Conservation (phyloP, 129 eudicot genomes). For the carrot (Daucus carota) region DNA sequence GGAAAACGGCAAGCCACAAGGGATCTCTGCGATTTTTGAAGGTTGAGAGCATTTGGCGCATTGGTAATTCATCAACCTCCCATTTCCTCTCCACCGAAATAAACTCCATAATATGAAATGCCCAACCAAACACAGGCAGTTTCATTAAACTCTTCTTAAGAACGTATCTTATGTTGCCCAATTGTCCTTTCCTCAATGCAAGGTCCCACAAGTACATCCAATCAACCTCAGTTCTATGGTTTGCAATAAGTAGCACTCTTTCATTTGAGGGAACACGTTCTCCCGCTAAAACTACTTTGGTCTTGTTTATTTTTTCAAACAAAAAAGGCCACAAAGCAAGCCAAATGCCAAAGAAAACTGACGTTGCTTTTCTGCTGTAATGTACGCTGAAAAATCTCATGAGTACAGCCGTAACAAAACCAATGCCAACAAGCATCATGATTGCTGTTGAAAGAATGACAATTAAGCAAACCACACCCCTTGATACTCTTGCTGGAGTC, state of each 20-base stretch:
- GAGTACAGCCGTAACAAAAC: constrained; percentile 50
- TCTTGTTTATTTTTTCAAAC: constrained; percentile 79
- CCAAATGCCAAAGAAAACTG: constrained; percentile 75
- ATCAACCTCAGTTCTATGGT: constrained; percentile 90
- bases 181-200: constrained; percentile 69
- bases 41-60: constrained; percentile 65
- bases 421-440: constrained; percentile 53
- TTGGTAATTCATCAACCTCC: constrained; percentile 56
- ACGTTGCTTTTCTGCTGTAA: constrained; percentile 63
- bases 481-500: constrained; percentile 39
- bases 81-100: constrained; percentile 77
- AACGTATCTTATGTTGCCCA: constrained; percentile 70
- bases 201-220: constrained; percentile 99
- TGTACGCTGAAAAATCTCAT: constrained; percentile 65
- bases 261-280: constrained; percentile 51
- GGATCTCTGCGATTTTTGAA: constrained; percentile 57
- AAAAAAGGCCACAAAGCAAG: constrained; percentile 86
- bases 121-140: constrained; percentile 90
- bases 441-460: constrained; percentile 66
- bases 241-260: constrained; percentile 65
- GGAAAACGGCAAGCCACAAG: constrained; percentile 89
- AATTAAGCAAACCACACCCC: constrained; percentile 58
- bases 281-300: constrained; percentile 79
- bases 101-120: constrained; percentile 79
- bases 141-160: constrained; percentile 91